Conservation (phyloP, 2,329 filamentous ascomycete species). For the Ophiostoma himal-ulmi region DNA sequence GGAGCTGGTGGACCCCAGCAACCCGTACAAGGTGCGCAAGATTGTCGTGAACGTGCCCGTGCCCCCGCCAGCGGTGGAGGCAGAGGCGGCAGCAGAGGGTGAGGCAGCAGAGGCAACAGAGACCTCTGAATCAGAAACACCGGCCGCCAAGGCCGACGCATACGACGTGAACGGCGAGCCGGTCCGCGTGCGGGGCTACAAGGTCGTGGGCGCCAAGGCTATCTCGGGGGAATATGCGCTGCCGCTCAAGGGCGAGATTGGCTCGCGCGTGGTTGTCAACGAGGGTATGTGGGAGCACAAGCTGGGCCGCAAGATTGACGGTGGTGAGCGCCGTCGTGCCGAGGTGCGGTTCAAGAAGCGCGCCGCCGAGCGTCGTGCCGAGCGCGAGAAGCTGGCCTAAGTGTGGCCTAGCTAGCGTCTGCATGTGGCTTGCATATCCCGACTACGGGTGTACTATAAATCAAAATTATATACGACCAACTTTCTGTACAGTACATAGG, state of each 20-base stretch:
- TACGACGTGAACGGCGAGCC: slow-evolving; percentile 12
- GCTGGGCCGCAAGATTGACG: slow-evolving; percentile 86
- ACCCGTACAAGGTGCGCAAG: slow-evolving; percentile 41
- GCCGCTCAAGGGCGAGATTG: slow-evolving; percentile 58
- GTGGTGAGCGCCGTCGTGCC: slow-evolving; percentile 83
- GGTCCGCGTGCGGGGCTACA: slow-evolving; percentile 57
- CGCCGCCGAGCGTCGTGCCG: slow-evolving; percentile 69
- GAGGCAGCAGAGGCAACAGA: slow-evolving; percentile 2
- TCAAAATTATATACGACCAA: slow-evolving; percentile 3
- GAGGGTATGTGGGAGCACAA: slow-evolving; percentile 93
- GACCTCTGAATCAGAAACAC: neutral
- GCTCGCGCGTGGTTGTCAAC: slow-evolving; percentile 61
- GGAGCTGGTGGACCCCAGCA: slow-evolving; percentile 34
- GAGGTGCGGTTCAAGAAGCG: slow-evolving; percentile 83
- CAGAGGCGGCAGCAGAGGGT: slow-evolving; percentile 31
- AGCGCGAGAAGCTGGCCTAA: slow-evolving; percentile 33
- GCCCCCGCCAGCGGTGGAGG: neutral
- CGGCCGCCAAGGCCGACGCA: neutral
- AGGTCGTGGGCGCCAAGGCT: slow-evolving; percentile 59
- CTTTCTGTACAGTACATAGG: slow-evolving; percentile 12
- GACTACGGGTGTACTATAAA: slow-evolving; percentile 7
- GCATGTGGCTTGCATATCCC: neutral
- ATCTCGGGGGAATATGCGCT: slow-evolving; percentile 72
- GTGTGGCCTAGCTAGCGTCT: neutral
- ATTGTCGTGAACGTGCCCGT: slow-evolving; percentile 51